Conservation (phyloP, 169 alveolate species). For the Cryptosporidium ubiquitum region DNA sequence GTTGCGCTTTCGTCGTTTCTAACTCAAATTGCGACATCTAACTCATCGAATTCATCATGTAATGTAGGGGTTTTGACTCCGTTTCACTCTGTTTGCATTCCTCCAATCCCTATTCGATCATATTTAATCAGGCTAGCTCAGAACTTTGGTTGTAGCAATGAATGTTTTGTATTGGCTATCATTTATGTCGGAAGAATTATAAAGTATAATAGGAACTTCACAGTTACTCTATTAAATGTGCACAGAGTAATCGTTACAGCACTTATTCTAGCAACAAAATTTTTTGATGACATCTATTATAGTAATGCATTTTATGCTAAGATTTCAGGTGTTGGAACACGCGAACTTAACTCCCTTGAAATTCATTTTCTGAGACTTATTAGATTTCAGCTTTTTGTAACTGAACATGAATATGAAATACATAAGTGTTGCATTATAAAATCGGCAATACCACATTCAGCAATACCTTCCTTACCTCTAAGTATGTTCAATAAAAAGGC, state of each 20-base stretch:
- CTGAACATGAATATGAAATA: constrained; percentile 86
- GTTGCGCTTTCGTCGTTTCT: constrained; percentile 76
- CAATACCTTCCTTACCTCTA: constrained; percentile 16
- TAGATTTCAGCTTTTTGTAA: constrained; percentile 87
- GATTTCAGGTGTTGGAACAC: constrained; percentile 92
- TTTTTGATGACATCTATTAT: constrained; percentile 91
- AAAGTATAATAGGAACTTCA: constrained; percentile 80
- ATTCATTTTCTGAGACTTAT: constrained; percentile 85
- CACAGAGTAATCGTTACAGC: constrained; percentile 91
- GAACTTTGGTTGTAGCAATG: constrained; percentile 88
- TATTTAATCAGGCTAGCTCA: constrained; percentile 86
- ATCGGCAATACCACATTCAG: background rate
- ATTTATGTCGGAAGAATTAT: constrained; percentile 86
- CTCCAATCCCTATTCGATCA: constrained; percentile 86
- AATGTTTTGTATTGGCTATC: constrained; percentile 86
- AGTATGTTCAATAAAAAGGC: constrained; percentile 17
- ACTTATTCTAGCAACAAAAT: constrained; percentile 91
- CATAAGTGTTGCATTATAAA: constrained; percentile 77
- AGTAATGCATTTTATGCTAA: constrained; percentile 90
- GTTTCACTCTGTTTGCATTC: constrained; percentile 87
- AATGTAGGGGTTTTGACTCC: constrained; percentile 82
- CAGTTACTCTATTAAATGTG: constrained; percentile 83
- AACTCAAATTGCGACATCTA: constrained; percentile 77
- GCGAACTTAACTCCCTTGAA: constrained; percentile 91
- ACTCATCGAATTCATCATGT: constrained; percentile 51